Base-by-base conservation (phyloP, 805 yeast species). In the Zygotorulaspora chibaensis region DNA sequence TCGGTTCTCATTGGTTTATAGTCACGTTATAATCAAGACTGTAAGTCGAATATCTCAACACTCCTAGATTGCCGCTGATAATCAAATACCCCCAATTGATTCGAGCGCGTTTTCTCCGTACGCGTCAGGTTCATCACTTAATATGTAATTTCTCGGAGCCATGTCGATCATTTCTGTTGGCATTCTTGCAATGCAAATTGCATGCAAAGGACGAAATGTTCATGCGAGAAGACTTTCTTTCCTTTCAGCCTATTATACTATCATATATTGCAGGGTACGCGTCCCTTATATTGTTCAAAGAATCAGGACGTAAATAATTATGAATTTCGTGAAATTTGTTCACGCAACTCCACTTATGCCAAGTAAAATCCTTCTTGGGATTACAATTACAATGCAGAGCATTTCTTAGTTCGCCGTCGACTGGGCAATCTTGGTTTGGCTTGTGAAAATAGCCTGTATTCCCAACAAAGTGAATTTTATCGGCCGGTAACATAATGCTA, bases 391-490 rank as follows among this genome's bases (percentile, higher is more conserved):
- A 84, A 50, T 71, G 76, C 59, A 76, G 73, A 34, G 66, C 69
- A 35, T 61, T 45, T 70, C 86, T 73, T n/a, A 73, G 17, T 10
- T 40, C 44, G 8, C 17, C 23, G 28, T 48, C 43, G 58, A 41
- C 42, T 8, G 97, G 96, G 70, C 97, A 90, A 65, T 90, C 96
- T 33, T 77, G 83, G 41, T 88, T 69, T 0, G 85, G 78, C 0
- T 90, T 76, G 61, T 91, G 97, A 48, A 78, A 73, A 66, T 90
- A 91, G 0, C 98, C 98, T 50, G 93, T 83, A 59, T 91, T 96
- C 52, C 96, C 71, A 67, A 91, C 91, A 66, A 89, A 91, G 67
- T 91, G 97, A 8, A 91, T 69, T 47, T 89, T 85, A 2, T 76
- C 69, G 2, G 81, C 65, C 46, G 83, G 75, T 30, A 89, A 68